A percentile compares a stretch with the other conserved stretches of the same genome.
These are phyloP conservation scores for Volutella citrinella DNA, from an alignment of 2,329 filamentous ascomycete genomes.

Conservation along the genomic window DNA sequence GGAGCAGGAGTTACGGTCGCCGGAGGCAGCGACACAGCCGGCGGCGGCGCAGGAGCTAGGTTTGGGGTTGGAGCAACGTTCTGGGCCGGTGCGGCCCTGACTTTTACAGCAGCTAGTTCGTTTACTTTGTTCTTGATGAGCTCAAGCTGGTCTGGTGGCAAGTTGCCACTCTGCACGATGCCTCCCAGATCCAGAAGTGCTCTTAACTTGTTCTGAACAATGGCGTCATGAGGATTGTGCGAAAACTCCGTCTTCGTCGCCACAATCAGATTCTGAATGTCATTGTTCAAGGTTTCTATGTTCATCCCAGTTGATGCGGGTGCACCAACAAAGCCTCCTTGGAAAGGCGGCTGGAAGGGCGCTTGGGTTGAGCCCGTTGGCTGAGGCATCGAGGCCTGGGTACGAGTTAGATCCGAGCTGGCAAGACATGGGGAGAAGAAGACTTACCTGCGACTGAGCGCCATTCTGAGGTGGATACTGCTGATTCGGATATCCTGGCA, in stretches of 20 bases:
- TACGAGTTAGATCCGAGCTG: too few relatives aligned
- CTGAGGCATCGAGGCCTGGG: constrained; percentile 40
- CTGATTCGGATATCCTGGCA: constrained; percentile 23
- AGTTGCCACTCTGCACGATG: constrained; percentile 69
- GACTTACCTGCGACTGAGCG: constrained; percentile 29
- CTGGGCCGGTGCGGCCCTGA: constrained; percentile 48
- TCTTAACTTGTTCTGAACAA: constrained; percentile 75
- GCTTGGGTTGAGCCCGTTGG: constrained; percentile 32
- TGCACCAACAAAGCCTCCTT: constrained; percentile 33
- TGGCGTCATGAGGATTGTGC: constrained; percentile 70
- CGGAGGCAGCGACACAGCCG: constrained; percentile 32
- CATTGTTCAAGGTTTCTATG: constrained; percentile 74
- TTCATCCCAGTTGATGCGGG: constrained; percentile 49
- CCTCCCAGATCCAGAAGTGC: constrained; percentile 79
- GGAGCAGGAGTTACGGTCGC: constrained; percentile 31
- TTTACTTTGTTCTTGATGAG: constrained; percentile 83
- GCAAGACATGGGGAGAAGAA: too few relatives aligned
- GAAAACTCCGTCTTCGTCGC: constrained; percentile 72
- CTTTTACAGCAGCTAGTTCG: constrained; percentile 64
- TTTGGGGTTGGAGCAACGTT: constrained; percentile 38
- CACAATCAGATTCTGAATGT: constrained; percentile 76
- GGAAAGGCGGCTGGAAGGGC: constrained; percentile 40
- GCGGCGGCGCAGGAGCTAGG: constrained; percentile 30
- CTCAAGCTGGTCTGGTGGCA: constrained; percentile 78
- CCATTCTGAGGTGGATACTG: constrained; percentile 28